Evolutionary conservation across 1,139 yeast species (phyloP).

Genomic region (Geotrichum australiense): DNA sequence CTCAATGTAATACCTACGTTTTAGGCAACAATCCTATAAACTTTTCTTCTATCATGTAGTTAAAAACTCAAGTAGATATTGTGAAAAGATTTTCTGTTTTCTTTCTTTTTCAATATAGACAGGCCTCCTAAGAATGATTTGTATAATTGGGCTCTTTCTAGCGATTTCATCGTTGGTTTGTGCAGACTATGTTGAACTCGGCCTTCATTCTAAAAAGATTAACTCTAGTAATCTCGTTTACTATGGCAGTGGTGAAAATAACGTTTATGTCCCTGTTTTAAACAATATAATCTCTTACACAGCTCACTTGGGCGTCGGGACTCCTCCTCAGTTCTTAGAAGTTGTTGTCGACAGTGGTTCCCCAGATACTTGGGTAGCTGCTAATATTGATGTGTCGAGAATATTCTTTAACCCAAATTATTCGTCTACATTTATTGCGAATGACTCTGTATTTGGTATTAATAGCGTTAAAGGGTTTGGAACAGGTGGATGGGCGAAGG

Average conservation of each 20-base stretch:
- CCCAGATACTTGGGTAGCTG: constrained; percentile 37
- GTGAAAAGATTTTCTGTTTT: too few relatives aligned
- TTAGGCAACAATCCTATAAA: too few relatives aligned
- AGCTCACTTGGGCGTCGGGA: constrained; percentile 26
- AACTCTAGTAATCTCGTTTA: background rate
- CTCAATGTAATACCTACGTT: too few relatives aligned
- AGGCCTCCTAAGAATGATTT: too few relatives aligned
- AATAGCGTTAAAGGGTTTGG: background rate
- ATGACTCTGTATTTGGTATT: background rate
- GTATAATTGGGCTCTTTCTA: too few relatives aligned
- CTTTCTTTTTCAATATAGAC: too few relatives aligned
- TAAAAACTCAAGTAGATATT: too few relatives aligned
- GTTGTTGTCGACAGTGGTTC: constrained; percentile 38
- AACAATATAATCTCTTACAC: constrained; percentile 4
- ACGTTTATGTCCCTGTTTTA: background rate
- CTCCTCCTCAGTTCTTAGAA: constrained; percentile 30
- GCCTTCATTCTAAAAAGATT: background rate
- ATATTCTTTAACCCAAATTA: background rate
- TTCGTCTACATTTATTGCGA: background rate
- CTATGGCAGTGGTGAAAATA: background rate
- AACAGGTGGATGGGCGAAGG: constrained; percentile 17
- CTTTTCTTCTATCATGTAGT: too few relatives aligned
- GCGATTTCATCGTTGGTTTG: background rate
- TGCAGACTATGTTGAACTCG: background rate
- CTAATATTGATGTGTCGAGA: constrained; percentile 15